These are phyloP conservation scores for Prunella vulgaris DNA, from an alignment of 257 asterid species.

Conservation along the genomic window DNA sequence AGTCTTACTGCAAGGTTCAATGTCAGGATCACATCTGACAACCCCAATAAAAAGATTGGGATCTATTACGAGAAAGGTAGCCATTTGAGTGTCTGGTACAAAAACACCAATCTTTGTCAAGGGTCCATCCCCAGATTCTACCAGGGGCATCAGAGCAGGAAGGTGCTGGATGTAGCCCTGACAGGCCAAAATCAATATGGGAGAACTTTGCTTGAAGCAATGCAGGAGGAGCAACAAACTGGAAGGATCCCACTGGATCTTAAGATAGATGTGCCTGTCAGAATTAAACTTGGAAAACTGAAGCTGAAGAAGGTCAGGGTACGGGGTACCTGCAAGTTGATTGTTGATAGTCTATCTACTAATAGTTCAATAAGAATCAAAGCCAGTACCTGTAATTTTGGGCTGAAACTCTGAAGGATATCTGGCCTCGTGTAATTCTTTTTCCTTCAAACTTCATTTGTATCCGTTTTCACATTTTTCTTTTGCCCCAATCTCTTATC, in stretches of 20 bases:
- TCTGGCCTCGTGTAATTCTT: neutral
- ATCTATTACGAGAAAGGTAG: conserved; percentile 87
- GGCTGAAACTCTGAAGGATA: conserved; percentile 50
- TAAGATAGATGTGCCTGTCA: conserved; percentile 69
- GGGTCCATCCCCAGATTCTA: conserved; percentile 73
- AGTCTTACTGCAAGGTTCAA: conserved; percentile 69
- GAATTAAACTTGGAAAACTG: conserved; percentile 63
- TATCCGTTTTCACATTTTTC: neutral
- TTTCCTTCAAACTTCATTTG: neutral
- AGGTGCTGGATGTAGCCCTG: conserved; percentile 51
- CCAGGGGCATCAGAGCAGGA: conserved; percentile 78
- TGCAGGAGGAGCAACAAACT: conserved; percentile 79
- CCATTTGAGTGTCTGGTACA: conserved; percentile 78
- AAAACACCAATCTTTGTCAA: conserved; percentile 58
- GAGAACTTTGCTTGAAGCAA: conserved; percentile 59
- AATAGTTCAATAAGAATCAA: conserved; percentile 57
- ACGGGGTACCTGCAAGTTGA: conserved; percentile 60
- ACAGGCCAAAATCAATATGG: conserved; percentile 69
- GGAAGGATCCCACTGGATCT: conserved; percentile 80
- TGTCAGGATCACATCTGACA: conserved; percentile 64
- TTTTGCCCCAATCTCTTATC: neutral
- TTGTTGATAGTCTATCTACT: conserved; percentile 73
- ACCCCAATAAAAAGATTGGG: conserved; percentile 82
- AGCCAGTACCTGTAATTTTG: conserved; percentile 68
- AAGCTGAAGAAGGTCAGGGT: conserved; percentile 67